Base-by-base conservation (phyloP, 495 filamentous ascomycete genomes). In the Pseudevernia furfuracea region DNA sequence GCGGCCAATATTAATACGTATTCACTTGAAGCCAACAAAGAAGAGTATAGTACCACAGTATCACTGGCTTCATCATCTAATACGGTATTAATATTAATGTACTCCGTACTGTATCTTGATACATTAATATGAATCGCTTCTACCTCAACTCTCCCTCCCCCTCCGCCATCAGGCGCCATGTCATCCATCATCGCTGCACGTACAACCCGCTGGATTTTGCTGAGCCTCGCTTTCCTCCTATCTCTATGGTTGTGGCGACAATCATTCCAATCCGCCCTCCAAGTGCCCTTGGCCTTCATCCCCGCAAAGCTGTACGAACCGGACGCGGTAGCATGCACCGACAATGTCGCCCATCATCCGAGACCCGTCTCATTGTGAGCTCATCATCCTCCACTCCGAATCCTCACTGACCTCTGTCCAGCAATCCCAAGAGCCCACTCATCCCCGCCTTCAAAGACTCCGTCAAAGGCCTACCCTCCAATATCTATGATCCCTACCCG, bases 401-500 rank as follows among this genome's bases (percentile, higher is more conserved):
- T 9, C 21, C 25, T 12, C 19, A 44, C 46, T 66, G 30, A 66
- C 44, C n/a, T 60, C 5, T 12, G 28, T 43, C 23, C 36, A 67
- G 66, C 19, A 61, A 62, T 28, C 66, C 66, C 5, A 48, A 61
- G 28, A 49, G 58, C 0, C 66, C 66, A 34, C 28, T 43, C 38
- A 46, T 66, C 36, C 60, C 67, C 12, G 64, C 64, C 37, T 62
- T 69, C 60, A 44, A 59, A 60, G 61, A 59, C 55, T 49, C 60
- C 1, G 56, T 53, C 28, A 61, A 60, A 37, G 64, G 60, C 4
- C 56, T 69, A 0, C 17, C 41, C 8, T 66, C 59, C n/a, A 43
- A 61, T 9, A 23, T 77, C 57, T 84, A 82, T 69, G 70, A 77
- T 34, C 82, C 82, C 10, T 82, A 83, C 58, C 81, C 81, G 2